A percentile compares a stretch with the other conserved stretches of the same genome.
phyloP scores from a whole-genome alignment of 257 asterid species.

The Solanum verrucosum region DNA sequence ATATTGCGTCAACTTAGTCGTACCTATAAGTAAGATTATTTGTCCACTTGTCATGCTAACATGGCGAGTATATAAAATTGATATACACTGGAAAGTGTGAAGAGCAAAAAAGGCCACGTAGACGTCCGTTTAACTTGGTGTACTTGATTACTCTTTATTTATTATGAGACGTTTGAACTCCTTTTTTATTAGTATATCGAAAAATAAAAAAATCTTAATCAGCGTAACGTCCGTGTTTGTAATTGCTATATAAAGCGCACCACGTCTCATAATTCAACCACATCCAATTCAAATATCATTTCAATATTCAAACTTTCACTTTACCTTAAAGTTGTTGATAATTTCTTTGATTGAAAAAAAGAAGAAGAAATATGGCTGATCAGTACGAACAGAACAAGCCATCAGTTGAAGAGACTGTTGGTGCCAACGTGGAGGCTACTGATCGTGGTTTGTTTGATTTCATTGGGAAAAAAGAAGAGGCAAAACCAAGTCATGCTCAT shows the following conservation, averaged over 20 bases:
- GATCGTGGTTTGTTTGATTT: conserved; percentile 67
- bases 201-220: conserved; percentile 6
- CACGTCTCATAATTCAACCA: neutral
- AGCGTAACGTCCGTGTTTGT: conserved; percentile 43
- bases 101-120: neutral
- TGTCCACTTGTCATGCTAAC: neutral
- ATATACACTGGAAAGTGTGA: neutral
- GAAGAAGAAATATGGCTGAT: conserved; percentile 40
- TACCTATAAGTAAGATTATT: neutral
- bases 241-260: conserved; percentile 29
- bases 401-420: conserved; percentile 21
- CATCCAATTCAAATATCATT: neutral
- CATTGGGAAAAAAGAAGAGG: conserved; percentile 38
- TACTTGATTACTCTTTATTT: conserved; percentile 11
- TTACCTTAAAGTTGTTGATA: neutral
- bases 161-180: neutral
- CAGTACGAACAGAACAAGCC: conserved; percentile 16
- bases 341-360: neutral
- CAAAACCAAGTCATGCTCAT: conserved; percentile 23
- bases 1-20: neutral
- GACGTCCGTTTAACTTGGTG: conserved; percentile 17
- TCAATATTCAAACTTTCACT: neutral
- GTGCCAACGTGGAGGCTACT: conserved; percentile 21
- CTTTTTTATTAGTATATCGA: neutral
- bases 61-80: neutral